Evolutionary conservation across 2,329 filamentous ascomycete genomes (phyloP), one percentile per base, ranked within the genome.

Genomic region (Exophiala oligosperma): DNA sequence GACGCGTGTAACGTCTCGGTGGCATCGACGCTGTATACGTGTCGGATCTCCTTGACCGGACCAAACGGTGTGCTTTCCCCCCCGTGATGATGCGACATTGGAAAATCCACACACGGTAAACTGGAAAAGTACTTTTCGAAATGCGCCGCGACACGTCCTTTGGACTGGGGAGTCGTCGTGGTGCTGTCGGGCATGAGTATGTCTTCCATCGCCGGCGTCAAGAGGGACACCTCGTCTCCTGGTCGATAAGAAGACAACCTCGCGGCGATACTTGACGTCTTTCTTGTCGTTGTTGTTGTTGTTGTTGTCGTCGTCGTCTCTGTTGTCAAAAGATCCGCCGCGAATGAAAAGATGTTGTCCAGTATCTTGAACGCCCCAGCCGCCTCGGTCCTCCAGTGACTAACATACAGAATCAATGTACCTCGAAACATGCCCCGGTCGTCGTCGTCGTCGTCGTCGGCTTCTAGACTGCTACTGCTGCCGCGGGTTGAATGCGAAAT

Each of bases 381-480:
- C 37, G 59, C 59, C 32, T 61, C 56, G 26, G 55, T 61, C 12
- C 56, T 51, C 59, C 59, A 61, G 28, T 61, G 59, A 44, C 55
- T 58, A 37, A 61, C 55, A 37, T 52, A 55, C 2, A 61, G 35
- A 23, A 61, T 50, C 3, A 59, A 5, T 4, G 48, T 47, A 8
- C 50, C 59, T 14, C 52, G 47, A 56, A 58, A 55, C 6, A 14
- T 52, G 24, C 41, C 28, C 24, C 46, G 21, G 23, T 24, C 11
- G 35, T 28, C 17, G 12, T 9, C 32, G 12, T 9, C 32, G 2
- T 5, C 8, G 32, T 35, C 32, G 32, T 35, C 17, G 17, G 17
- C 17, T 17, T 17, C 32, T 11, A 35, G 32, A 7, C 26, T 28
- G 26, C 26, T 28, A 7, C 4, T 28, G 26, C 26, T 28, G 26